Conservation (phyloP, 306 rosid species). For the Prunus persica region Prunus_persica_NCBIv2 NC_034011.1:26111001-26111500, state of each 20-base stretch:
- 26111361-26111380: slow-evolving; percentile 13
- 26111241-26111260: not conserved
- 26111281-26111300: not conserved
- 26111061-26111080: not conserved
- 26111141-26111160: slow-evolving; percentile 2
- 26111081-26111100: not conserved
- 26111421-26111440: slow-evolving; percentile 7
- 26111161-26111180: slow-evolving; percentile 3
- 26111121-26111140: slow-evolving; percentile 4
- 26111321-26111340: not conserved
- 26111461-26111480: slow-evolving; percentile 5
- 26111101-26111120: slow-evolving; percentile 17
- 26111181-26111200: slow-evolving; percentile 11
- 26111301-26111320: slow-evolving; percentile 20
- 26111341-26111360: slow-evolving; percentile 5
- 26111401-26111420: slow-evolving; percentile 12
- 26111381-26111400: not conserved
- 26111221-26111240: slow-evolving; percentile 2
- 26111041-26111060: slow-evolving; percentile 3
- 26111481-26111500: slow-evolving; percentile 19
- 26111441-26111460: not conserved
- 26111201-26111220: slow-evolving; percentile 5
- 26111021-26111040: slow-evolving; percentile 5
- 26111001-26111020: not conserved
- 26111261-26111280: slow-evolving; percentile 3